Base-by-base conservation (phyloP, 352 stramenopile genomes). In the Globisporangium ultimum region DNA sequence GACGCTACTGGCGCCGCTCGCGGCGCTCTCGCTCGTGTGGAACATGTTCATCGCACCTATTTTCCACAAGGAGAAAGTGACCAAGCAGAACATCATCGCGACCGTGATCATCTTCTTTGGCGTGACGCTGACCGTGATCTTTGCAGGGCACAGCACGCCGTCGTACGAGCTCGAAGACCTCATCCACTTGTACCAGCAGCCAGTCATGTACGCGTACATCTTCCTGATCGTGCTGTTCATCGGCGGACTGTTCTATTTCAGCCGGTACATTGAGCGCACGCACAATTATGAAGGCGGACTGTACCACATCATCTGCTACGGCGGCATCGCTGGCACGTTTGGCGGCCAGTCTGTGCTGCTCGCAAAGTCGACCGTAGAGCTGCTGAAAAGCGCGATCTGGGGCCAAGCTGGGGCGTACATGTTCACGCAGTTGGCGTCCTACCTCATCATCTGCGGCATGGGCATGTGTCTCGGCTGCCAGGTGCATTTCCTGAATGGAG, bases 1-100 rank as follows among this genome's bases (percentile, higher is more conserved):
- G 71, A 96, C 88, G 14, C 70, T 97, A 17, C 60, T 97, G n/a
- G 89, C 87, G 41, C 89, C 89, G 20, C 74, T 97, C 49, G 90
- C 89, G 5, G 88, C 90, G 21, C 70, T 97, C 18, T 95, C 84
- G 47, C 76, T 97, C 14, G 90, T 96, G 9, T 97, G 88, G 83
- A 97, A 97, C 66, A 92, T 96, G 70, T 84, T 97, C 42, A 93
- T 97, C 56, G 89, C 91, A 1, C 87, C 87, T 2, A 82, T 89
- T 12, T 94, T 97, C 63, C 87, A 96, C 74, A 88, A 93, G 52
- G 89, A 97, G 58, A 91, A 84, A 47, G 78, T 96, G 28, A 96
- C 85, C 11, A 61, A 70, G 11, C 67, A 87, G 43, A 95, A 96
- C 60, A 70, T 97, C 32, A 59, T 91, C 13, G 84, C 88, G 5